phyloP scores from a whole-genome alignment of 768 basidiomycete genomes.

The Roridomyces roridus region DNA sequence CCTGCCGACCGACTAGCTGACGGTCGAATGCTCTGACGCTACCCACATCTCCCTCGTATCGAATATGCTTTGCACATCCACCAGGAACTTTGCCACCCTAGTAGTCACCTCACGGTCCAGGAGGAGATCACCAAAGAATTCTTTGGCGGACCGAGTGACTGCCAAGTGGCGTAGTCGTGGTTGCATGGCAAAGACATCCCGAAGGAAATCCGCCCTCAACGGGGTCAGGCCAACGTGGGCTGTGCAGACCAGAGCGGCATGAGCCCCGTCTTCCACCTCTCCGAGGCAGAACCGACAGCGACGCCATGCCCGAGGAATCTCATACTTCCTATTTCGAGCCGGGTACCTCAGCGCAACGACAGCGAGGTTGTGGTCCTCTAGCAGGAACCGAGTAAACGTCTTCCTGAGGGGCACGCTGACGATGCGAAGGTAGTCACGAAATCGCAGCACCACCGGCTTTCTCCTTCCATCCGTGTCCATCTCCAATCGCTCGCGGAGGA shows the following conservation, averaged over 20 bases:
- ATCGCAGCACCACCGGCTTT: background rate
- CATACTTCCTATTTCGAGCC: too few species aligned
- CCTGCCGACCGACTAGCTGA: too few species aligned
- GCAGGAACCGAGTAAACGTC: background rate
- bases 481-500: background rate
- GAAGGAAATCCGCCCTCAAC: background rate
- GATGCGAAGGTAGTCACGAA: background rate
- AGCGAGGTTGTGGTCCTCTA: background rate
- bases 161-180: background rate
- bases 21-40: background rate
- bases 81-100: background rate
- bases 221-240: background rate
- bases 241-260: background rate
- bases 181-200: background rate
- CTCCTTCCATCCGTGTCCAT: background rate
- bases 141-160: background rate
- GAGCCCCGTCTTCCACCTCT: background rate
- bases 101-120: background rate
- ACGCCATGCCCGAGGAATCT: background rate
- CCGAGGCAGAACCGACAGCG: background rate
- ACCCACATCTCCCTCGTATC: constrained; percentile 4
- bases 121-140: background rate
- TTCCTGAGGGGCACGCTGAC: background rate
- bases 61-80: background rate
- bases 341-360: background rate